Percentiles rank a stretch among this genome's conserved stretches.
These are phyloP conservation scores for Ascosphaera acerosa DNA, from an alignment of 2,329 filamentous ascomycete species.

Conservation along the genomic window DNA sequence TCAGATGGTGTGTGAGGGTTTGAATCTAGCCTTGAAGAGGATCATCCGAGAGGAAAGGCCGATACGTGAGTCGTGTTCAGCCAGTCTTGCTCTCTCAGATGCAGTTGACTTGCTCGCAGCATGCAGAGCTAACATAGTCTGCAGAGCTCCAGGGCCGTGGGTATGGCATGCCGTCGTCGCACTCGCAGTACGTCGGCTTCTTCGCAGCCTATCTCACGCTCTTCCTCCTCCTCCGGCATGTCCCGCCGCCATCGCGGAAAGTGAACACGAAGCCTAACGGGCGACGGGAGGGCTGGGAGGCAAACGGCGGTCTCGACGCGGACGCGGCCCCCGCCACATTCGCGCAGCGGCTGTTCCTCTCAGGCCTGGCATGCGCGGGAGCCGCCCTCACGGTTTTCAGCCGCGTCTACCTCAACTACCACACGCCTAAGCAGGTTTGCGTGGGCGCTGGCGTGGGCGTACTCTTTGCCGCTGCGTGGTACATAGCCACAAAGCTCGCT, in stretches of 20 bases:
- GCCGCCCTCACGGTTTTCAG: conserved; percentile 53
- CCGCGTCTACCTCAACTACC: conserved; percentile 76
- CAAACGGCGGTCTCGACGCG: too few species aligned
- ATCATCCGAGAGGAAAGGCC: conserved; percentile 83
- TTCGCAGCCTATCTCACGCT: conserved; percentile 65
- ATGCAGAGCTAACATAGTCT: too few species aligned
- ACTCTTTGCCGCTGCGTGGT: conserved; percentile 54
- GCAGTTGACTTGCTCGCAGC: too few species aligned
- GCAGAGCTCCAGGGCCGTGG: conserved; percentile 58
- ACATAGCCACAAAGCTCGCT: conserved; percentile 38
- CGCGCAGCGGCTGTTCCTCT: conserved; percentile 32
- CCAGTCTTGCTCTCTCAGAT: too few species aligned
- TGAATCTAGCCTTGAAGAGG: conserved; percentile 77
- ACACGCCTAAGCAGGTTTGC: conserved; percentile 69
- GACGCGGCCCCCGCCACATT: conserved; percentile 17
- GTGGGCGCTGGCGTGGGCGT: conserved; percentile 49
- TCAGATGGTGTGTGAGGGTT: conserved; percentile 69
- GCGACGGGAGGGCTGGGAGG: too few species aligned
- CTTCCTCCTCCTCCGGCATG: conserved; percentile 63
- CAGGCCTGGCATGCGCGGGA: conserved; percentile 31
- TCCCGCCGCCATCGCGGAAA: conserved; percentile 30
- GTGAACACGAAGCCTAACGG: too few species aligned
- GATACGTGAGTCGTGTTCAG: conserved; percentile 31
- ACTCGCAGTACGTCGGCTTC: conserved; percentile 84
- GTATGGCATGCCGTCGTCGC: conserved; percentile 91